Base-by-base conservation (phyloP, 768 basidiomycete species). In the Pleurotus tuber-regium region DNA sequence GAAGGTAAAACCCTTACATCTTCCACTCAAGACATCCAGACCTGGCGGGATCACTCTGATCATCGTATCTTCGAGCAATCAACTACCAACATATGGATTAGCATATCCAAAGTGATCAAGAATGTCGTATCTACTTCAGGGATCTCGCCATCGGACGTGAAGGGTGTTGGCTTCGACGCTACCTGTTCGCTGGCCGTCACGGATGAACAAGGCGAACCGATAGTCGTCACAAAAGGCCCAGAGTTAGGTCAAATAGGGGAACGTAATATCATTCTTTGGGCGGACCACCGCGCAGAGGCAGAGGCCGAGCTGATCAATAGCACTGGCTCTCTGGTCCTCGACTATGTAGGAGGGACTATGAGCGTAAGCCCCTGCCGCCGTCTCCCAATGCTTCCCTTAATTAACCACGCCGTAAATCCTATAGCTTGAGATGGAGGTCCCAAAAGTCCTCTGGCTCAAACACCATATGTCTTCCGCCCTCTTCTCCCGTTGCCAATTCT, bases 1-100 rank as follows among this genome's bases (percentile, higher is more conserved):
- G 75, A 78, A 38, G 93, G 95, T 33, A 76, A 73, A 26, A 76
- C 93, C 51, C 70, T 86, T 47, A 89, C 92, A 4, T 89, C 93
- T 29, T 82, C 84, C 57, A 87, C 87, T 46, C 83, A 90, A 62
- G 79, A 83, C 18, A 98, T 87, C n/a, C 76, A 72, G 48, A 98
- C 94, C 8, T 94, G 82, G 75, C 86, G 96, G 56, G 89, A 93
- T 71, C 74, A 81, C 1, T 64, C 77, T 26, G 92, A 98, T 76
- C 85, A 92, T 64, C 79, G 87, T 51, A 94, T 98, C 72, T 99
- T 97, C 66, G 97, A 99, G 68, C 97, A 99, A 67, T 96, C 93
- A 26, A 92, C 93, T 0, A 70, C 72, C 19, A 82, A 98, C 61
- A 95, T 97, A 69, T 95, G 92, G 95, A 65, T 70, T 6, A 76